Conservation (phyloP, 1,284 basidiomycete species). For the Cryptococcus sp. region DNA sequence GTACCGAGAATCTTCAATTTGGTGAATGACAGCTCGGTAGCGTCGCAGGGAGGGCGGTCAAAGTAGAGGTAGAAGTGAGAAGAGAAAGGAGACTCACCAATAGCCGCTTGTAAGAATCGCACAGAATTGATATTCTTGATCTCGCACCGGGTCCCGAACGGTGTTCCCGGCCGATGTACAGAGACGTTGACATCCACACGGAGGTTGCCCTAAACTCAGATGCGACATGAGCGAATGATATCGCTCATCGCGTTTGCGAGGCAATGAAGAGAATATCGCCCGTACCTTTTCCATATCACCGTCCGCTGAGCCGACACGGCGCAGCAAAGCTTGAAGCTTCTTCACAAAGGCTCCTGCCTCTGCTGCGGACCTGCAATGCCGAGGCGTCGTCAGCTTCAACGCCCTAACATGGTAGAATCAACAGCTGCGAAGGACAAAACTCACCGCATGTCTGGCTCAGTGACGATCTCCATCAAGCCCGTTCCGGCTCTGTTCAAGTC, state of each 20-base stretch:
- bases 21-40: neutral
- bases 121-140: constrained; percentile 97
- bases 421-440: constrained; percentile 19
- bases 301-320: constrained; percentile 83
- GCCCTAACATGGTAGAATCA: neutral
- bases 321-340: constrained; percentile 76
- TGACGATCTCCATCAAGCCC: constrained; percentile 94
- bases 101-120: constrained; percentile 80
- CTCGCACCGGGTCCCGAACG: constrained; percentile 85
- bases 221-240: neutral
- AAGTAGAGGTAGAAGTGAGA: neutral
- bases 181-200: constrained; percentile 97
- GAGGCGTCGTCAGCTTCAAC: neutral
- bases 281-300: constrained; percentile 95
- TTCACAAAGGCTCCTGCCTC: constrained; percentile 89
- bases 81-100: constrained; percentile 61
- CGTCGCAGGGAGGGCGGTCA: neutral
- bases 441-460: constrained; percentile 85
- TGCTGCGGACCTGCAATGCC: constrained; percentile 70
- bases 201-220: constrained; percentile 71
- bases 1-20: neutral
- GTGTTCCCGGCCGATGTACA: constrained; percentile 66
- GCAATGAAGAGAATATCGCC: neutral
- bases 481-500: constrained; percentile 90
- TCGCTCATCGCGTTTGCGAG: neutral